These are phyloP conservation scores for Murraya koenigii DNA, from an alignment of 345 rosid genomes.

Conservation along the genomic window DNA sequence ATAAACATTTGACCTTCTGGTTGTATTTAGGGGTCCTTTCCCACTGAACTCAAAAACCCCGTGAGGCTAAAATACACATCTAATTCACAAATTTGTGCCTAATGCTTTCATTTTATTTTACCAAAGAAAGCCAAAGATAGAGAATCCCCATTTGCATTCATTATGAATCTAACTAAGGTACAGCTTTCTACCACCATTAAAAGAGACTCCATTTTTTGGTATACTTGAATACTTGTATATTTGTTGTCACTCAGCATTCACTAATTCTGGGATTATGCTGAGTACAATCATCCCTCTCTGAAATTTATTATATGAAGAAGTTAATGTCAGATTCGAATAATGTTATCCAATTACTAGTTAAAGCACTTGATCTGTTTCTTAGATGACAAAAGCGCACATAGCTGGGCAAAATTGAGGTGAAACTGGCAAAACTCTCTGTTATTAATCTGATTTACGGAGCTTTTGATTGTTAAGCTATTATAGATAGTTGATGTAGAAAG, in stretches of 20 bases:
- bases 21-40: too few relatives aligned
- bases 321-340: neutral
- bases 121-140: too few relatives aligned
- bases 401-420: neutral
- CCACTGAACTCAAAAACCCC: too few relatives aligned
- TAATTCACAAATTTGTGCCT: too few relatives aligned
- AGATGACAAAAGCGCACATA: neutral
- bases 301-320: neutral
- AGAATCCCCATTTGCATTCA: too few relatives aligned
- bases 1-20: too few relatives aligned
- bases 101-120: too few relatives aligned
- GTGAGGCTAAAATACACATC: too few relatives aligned
- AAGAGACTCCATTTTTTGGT: too few relatives aligned
- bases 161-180: too few relatives aligned
- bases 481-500: neutral
- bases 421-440: neutral
- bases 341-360: neutral
- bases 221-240: too few relatives aligned
- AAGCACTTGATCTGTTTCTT: neutral
- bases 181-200: too few relatives aligned
- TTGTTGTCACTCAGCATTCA: neutral
- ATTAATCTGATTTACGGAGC: neutral
- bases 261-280: neutral
- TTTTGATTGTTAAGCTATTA: neutral
- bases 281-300: neutral